Evolutionary conservation across 768 basidiomycete genomes (phyloP).

Genomic region (Coprinopsis strossmayeri): DNA sequence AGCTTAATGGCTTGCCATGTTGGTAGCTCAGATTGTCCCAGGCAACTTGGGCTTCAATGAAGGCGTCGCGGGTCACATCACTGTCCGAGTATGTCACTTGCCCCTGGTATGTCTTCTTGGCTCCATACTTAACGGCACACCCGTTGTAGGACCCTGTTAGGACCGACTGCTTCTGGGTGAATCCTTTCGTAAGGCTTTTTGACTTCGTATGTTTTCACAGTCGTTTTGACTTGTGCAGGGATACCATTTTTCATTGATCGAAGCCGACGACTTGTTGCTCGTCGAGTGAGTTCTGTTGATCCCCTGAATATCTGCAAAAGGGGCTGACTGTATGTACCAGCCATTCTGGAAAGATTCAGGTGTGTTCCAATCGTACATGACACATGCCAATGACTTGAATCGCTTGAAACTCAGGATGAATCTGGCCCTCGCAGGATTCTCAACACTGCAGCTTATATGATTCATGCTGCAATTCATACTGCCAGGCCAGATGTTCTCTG

Average conservation of each 20-base stretch:
- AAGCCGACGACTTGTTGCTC: constrained; percentile 36
- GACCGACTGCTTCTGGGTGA: constrained; percentile 41
- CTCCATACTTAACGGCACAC: neutral
- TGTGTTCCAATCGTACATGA: constrained; percentile 8
- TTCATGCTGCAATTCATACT: constrained; percentile 37
- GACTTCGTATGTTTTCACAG: neutral
- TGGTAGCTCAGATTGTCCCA: constrained; percentile 2
- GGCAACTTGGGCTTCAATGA: constrained; percentile 39
- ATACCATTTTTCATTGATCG: constrained; percentile 38
- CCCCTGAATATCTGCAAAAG: neutral
- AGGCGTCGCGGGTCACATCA: constrained; percentile 46
- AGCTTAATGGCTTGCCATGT: neutral
- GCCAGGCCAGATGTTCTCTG: constrained; percentile 43
- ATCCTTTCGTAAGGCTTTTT: constrained; percentile 30
- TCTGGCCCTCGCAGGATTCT: constrained; percentile 24
- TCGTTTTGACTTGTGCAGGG: constrained; percentile 20
- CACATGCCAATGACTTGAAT: neutral
- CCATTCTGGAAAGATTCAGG: constrained; percentile 22
- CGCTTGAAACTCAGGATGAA: constrained; percentile 17
- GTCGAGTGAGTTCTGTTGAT: constrained; percentile 28
- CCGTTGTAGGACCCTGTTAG: constrained; percentile 29
- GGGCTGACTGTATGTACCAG: constrained; percentile 9
- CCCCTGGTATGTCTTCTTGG: too few species aligned
- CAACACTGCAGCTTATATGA: constrained; percentile 28
- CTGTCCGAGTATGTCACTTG: constrained; percentile 28